Evolutionary conservation across 2,329 filamentous ascomycete genomes (phyloP).

Genomic region (Thelonectria rubi): DNA sequence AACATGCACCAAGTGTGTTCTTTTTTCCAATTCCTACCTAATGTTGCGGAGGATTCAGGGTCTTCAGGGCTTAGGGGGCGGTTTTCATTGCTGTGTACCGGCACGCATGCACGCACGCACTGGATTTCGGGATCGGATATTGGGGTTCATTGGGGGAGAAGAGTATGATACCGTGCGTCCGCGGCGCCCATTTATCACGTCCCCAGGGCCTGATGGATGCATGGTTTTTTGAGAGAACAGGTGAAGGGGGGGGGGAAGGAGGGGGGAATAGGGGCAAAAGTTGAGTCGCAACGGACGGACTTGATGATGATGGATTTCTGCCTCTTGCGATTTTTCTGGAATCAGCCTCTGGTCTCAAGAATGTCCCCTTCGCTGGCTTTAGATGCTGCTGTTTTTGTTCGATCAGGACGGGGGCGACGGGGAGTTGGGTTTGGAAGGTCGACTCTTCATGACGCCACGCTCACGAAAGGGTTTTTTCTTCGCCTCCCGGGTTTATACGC

Average conservation of each 20-base stretch:
- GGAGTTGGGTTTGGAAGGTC: constrained; percentile 13
- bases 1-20: constrained; percentile 40
- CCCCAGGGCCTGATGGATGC: constrained; percentile 5
- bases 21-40: constrained; percentile 42
- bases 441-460: not conserved
- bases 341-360: constrained; percentile 33
- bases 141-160: constrained; percentile 30
- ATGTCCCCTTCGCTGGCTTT: constrained; percentile 31
- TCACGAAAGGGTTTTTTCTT: constrained; percentile 2
- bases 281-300: constrained; percentile 23
- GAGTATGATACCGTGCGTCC: constrained; percentile 16
- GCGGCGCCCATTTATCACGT: constrained; percentile 18
- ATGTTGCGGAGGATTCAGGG: constrained; percentile 42
- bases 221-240: constrained; percentile 12
- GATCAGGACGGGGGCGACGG: constrained; percentile 7
- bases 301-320: constrained; percentile 26
- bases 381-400: constrained; percentile 30
- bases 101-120: constrained; percentile 22
- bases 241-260: constrained; percentile 31
- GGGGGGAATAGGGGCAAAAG: constrained; percentile 31
- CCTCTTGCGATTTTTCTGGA: constrained; percentile 28
- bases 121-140: constrained; percentile 33
- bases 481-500: constrained; percentile 19
- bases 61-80: constrained; percentile 28
- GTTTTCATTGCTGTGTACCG: constrained; percentile 30